Evolutionary conservation across 2,329 filamentous ascomycete genomes (phyloP).

Genomic region (Aphanoascus verrucosus): DNA sequence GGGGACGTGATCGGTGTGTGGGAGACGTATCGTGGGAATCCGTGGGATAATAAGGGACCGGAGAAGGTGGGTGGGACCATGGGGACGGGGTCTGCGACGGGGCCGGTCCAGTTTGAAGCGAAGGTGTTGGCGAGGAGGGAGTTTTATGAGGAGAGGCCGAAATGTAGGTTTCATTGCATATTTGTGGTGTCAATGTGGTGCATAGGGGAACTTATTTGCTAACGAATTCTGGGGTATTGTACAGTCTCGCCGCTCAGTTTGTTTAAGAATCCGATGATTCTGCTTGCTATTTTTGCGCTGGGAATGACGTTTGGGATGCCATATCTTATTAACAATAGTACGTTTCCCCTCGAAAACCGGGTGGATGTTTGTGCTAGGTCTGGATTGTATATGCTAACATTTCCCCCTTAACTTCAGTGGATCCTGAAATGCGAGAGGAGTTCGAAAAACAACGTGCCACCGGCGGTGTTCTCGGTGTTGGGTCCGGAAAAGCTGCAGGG

Average conservation of each 20-base stretch:
- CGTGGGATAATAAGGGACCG: conserved; percentile 72
- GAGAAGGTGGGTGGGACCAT: conserved; percentile 36
- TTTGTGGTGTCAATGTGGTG: background rate
- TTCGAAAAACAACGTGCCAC: conserved; percentile 82
- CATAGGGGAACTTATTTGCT: background rate
- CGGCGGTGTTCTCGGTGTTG: conserved; percentile 50
- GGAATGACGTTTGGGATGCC: conserved; percentile 84
- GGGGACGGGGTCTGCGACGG: conserved; percentile 22
- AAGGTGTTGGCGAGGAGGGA: conserved; percentile 54
- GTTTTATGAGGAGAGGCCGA: conserved; percentile 65
- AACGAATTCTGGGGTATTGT: background rate
- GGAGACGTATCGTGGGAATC: conserved; percentile 80
- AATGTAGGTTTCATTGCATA: conserved; percentile 50
- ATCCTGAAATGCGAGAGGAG: conserved; percentile 53
- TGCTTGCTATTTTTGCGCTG: conserved; percentile 76
- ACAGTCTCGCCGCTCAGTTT: conserved; percentile 68
- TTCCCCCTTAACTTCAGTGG: conserved; percentile 51
- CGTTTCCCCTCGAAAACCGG: no score
- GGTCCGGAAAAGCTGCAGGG: conserved; percentile 30
- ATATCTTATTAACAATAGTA: conserved; percentile 91
- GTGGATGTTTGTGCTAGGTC: background rate
- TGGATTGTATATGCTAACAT: background rate
- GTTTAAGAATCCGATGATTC: conserved; percentile 91
- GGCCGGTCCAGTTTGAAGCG: conserved; percentile 48
- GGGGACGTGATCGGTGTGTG: conserved; percentile 52